A percentile compares a stretch with the other conserved stretches of the same genome.
These are phyloP conservation scores for Suillus alpinus DNA, from an alignment of 768 basidiomycete species.

Conservation along the genomic window DNA sequence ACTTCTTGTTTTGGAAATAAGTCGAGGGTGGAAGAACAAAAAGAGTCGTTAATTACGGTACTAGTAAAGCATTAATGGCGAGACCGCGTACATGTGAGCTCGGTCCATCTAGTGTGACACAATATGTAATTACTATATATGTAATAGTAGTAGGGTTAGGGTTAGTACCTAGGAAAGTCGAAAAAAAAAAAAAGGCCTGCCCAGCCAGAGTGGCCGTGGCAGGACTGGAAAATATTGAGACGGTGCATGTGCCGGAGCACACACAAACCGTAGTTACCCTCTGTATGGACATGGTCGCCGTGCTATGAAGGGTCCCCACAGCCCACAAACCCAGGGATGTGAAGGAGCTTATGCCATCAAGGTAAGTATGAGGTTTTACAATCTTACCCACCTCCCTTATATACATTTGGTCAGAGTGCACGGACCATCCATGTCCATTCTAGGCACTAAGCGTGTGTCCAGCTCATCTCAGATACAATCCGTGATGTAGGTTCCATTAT, in stretches of 20 bases:
- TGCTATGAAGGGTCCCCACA: constrained; percentile 36
- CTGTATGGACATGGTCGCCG: constrained; percentile 24
- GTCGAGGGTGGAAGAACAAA: no score
- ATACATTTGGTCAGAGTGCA: constrained; percentile 13
- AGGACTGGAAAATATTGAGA: constrained; percentile 45
- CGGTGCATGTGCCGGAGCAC: constrained; percentile 43
- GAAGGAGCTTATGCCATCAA: constrained; percentile 54
- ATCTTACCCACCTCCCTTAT: neutral
- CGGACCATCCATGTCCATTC: constrained; percentile 16
- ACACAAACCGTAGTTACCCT: constrained; percentile 38
- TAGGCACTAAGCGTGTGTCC: neutral
- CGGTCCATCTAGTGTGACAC: no score
- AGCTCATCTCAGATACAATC: no score
- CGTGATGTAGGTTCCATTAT: no score
- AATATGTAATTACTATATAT: no score
- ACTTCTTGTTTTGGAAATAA: no score
- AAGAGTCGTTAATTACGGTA: no score
- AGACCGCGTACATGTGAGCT: no score
- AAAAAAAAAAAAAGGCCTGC: constrained; percentile 32
- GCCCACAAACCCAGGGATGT: constrained; percentile 48
- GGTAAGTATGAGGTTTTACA: constrained; percentile 49
- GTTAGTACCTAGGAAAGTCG: constrained; percentile 29
- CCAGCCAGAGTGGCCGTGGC: constrained; percentile 42
- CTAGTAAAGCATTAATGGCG: no score
- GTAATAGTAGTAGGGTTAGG: constrained; percentile 44